phyloP scores from a whole-genome alignment of 2,329 filamentous ascomycete species.

The Lachnellula subtilissima region DNA sequence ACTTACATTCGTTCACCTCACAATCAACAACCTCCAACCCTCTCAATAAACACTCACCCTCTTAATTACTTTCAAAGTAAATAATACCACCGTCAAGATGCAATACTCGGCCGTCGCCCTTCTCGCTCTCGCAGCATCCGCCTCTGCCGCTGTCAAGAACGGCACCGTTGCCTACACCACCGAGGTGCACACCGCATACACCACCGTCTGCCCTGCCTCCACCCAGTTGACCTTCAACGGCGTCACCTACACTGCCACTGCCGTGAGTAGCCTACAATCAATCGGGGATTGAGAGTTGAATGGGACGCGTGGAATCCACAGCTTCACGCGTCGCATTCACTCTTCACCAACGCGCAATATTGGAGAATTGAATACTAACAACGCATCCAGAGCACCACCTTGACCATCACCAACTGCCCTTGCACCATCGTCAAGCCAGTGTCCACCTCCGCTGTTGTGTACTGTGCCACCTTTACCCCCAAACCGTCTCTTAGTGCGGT shows the following conservation, averaged over 20 bases:
- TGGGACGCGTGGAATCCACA: not conserved
- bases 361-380: constrained; percentile 10
- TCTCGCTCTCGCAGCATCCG: constrained; percentile 31
- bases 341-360: not conserved
- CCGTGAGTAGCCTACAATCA: constrained; percentile 32
- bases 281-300: not conserved
- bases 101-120: constrained; percentile 33
- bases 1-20: constrained; percentile 30
- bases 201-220: constrained; percentile 47
- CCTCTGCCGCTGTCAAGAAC: constrained; percentile 19
- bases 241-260: constrained; percentile 46
- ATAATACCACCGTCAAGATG: constrained; percentile 34
- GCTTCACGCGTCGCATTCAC: not conserved
- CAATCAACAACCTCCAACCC: constrained; percentile 16
- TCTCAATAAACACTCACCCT: constrained; percentile 8
- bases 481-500: constrained; percentile 19
- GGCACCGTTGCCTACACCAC: constrained; percentile 44
- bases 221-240: constrained; percentile 43
- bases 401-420: constrained; percentile 30
- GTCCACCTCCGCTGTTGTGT: constrained; percentile 23
- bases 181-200: constrained; percentile 45
- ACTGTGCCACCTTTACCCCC: constrained; percentile 48
- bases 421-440: constrained; percentile 29
- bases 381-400: constrained; percentile 20
- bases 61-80: constrained; percentile 22